Percentiles rank a stretch among this genome's conserved stretches.
Evolutionary conservation across 805 yeast genomes (phyloP).

Genomic region (Lipomyces chichibuensis): DNA sequence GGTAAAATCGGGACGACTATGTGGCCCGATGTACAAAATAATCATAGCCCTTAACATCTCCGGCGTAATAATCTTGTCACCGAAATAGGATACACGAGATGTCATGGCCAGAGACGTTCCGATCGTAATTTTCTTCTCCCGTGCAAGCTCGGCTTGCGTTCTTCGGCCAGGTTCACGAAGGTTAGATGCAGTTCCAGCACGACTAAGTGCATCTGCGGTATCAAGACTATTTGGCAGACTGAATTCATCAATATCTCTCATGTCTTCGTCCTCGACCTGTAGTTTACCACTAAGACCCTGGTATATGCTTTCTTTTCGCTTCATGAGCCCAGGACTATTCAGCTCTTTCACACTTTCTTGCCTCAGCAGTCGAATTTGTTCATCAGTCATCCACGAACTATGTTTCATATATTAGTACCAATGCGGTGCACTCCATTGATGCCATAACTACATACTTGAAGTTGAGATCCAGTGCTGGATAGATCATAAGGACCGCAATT

Average conservation of each 20-base stretch:
- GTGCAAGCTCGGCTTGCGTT: conserved; percentile 16
- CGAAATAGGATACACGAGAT: conserved; percentile 40
- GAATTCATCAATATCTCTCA: conserved; percentile 13
- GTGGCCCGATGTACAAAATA: conserved; percentile 39
- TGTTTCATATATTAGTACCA: neutral
- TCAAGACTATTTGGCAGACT: conserved; percentile 18
- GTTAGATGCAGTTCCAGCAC: neutral
- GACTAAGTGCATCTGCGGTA: neutral
- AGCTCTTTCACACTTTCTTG: conserved; percentile 36
- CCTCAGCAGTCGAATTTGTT: conserved; percentile 38
- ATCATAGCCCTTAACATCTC: conserved; percentile 41
- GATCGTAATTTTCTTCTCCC: conserved; percentile 5
- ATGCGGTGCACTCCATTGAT: neutral
- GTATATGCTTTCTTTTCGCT: conserved; percentile 36
- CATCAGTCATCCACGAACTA: conserved; percentile 38
- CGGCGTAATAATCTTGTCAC: conserved; percentile 40
- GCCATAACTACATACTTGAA: conserved; percentile 34
- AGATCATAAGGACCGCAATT: conserved; percentile 37
- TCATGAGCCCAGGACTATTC: conserved; percentile 28
- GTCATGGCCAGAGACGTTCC: conserved; percentile 40
- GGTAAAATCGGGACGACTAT: conserved; percentile 37
- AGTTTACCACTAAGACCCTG: conserved; percentile 25
- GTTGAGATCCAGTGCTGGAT: conserved; percentile 41
- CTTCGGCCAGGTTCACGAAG: conserved; percentile 1
- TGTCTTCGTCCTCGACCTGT: conserved; percentile 18